Percentiles rank a stretch among this genome's conserved stretches.
Evolutionary conservation across 139 green algal species (phyloP).

Genomic region (Chlamydomonas incerta): DNA sequence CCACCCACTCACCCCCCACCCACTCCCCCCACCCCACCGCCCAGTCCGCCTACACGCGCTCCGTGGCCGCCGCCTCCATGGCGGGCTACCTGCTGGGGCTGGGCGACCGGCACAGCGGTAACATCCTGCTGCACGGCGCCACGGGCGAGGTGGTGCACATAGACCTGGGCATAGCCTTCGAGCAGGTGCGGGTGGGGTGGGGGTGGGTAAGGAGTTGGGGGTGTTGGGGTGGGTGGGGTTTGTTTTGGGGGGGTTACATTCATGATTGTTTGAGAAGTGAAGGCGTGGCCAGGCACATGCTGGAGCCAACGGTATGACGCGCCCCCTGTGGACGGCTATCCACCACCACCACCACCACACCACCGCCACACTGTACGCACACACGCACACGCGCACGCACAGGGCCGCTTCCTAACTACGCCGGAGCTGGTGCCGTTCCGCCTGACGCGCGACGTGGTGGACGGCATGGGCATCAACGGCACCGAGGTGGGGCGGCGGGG

Average conservation of each 20-base stretch:
- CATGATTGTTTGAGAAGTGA: too few relatives aligned
- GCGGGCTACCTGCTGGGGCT: conserved; percentile 94
- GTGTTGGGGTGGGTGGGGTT: not conserved
- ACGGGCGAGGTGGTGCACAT: conserved; percentile 97
- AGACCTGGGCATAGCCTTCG: conserved; percentile 98
- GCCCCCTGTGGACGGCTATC: too few relatives aligned
- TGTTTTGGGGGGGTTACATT: not conserved
- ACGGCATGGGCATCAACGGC: conserved; percentile 91
- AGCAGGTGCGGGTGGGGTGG: conserved; percentile 77
- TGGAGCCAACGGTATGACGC: too few relatives aligned
- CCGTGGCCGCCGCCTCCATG: conserved; percentile 80
- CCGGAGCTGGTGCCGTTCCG: conserved; percentile 96
- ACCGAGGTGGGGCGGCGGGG: conserved; percentile 66
- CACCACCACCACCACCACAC: not conserved
- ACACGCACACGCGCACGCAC: not conserved
- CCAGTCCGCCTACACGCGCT: conserved; percentile 23
- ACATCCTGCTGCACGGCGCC: conserved; percentile 91
- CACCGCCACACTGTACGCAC: not conserved
- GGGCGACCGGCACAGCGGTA: conserved; percentile 91
- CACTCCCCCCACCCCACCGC: too few relatives aligned
- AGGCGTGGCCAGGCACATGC: too few relatives aligned
- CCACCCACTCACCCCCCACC: not conserved
- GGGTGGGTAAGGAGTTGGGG: not conserved
- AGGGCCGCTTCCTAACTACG: conserved; percentile 86
- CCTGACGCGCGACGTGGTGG: conserved; percentile 93